Evolutionary conservation across 1,284 basidiomycete species (phyloP).

Genomic region (Heterobasidion irregulare): DNA sequence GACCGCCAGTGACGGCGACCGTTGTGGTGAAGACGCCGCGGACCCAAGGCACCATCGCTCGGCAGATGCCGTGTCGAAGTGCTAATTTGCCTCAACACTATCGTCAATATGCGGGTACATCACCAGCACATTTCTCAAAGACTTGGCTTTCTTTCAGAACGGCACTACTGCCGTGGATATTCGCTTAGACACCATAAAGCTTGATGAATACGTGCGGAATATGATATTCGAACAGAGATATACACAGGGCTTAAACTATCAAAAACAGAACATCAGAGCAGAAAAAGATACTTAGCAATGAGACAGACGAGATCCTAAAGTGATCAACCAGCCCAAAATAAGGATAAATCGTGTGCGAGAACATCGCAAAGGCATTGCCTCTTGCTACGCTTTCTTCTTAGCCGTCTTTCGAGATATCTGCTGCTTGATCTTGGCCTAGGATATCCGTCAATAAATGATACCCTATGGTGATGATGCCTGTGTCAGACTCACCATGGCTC

Average conservation of each 20-base stretch:
- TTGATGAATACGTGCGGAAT: too few species aligned
- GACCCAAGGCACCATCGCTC: too few species aligned
- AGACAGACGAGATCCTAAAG: not conserved
- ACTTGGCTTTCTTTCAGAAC: too few species aligned
- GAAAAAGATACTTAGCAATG: not conserved
- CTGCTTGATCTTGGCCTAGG: slow-evolving; percentile 19
- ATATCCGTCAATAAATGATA: not conserved
- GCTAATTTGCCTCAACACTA: too few species aligned
- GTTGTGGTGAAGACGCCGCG: too few species aligned
- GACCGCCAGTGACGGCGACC: too few species aligned
- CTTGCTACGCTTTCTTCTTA: slow-evolving; percentile 8
- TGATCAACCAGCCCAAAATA: not conserved
- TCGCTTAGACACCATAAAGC: too few species aligned
- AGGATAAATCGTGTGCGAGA: not conserved
- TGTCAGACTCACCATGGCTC: slow-evolving; percentile 30
- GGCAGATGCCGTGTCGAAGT: too few species aligned
- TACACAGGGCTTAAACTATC: not conserved
- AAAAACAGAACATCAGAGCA: not conserved
- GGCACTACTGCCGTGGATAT: too few species aligned
- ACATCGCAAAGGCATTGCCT: not conserved
- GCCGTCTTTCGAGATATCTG: slow-evolving; percentile 14
- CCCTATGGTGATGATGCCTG: not conserved
- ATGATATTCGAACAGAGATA: not conserved
- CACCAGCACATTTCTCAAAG: too few species aligned
- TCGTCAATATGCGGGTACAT: too few species aligned